Evolutionary conservation across 2,329 filamentous ascomycete genomes (phyloP).

Genomic region (Meredithiella fracta): DNA sequence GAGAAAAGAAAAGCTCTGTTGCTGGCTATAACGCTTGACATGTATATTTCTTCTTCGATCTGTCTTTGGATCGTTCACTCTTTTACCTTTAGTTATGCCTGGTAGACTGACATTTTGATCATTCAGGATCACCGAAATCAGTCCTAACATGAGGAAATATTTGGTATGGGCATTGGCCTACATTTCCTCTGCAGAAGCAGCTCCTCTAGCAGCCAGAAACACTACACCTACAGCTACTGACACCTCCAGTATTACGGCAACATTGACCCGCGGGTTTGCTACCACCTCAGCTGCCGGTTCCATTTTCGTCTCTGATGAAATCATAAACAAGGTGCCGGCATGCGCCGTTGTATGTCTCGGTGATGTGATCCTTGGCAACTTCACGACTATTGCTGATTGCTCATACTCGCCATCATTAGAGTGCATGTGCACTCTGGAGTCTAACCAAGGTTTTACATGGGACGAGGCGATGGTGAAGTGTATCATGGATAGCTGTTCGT

Average conservation of each 20-base stretch:
- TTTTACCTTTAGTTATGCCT: not conserved
- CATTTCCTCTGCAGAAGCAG: not conserved
- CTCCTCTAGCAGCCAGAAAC: not conserved
- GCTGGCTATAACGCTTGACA: not conserved
- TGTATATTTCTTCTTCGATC: not conserved
- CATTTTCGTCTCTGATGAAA: conserved; percentile 2
- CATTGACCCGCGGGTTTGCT: not conserved
- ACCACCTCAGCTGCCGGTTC: conserved; percentile 2
- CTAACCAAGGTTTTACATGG: not conserved
- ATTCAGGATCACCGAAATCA: not conserved
- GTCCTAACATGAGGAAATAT: conserved; percentile 1
- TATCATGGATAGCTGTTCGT: conserved; percentile 5
- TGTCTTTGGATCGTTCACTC: not conserved
- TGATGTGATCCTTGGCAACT: conserved; percentile 4
- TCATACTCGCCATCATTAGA: conserved; percentile 3
- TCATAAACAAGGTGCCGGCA: conserved; percentile 5
- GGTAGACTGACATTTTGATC: not conserved
- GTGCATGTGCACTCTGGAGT: conserved; percentile 9
- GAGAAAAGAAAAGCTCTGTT: not conserved
- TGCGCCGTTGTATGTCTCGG: conserved; percentile 7
- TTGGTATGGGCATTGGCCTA: conserved; percentile 1
- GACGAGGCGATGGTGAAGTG: conserved; percentile 7
- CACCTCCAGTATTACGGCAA: not conserved
- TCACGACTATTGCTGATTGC: conserved; percentile 2
- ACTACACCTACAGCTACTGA: not conserved